Percentiles rank a stretch among this genome's conserved stretches.
Conservation (phyloP, 768 basidiomycete species). For the Pulveroboletus sp. region DNA sequence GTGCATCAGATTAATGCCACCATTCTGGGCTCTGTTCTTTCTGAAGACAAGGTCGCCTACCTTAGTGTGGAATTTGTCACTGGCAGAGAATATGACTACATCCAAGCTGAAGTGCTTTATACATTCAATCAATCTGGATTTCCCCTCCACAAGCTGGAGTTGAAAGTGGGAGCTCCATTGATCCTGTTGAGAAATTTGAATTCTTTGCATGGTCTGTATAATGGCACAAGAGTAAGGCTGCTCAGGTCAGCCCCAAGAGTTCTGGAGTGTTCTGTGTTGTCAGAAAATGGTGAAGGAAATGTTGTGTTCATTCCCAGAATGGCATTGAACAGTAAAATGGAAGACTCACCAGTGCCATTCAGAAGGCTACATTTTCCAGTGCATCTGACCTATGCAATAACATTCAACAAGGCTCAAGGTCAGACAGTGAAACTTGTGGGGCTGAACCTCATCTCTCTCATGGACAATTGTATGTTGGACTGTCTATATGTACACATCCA, state of each 20-base stretch:
- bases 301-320: too few relatives aligned
- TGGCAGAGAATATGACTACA: too few relatives aligned
- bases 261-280: too few relatives aligned
- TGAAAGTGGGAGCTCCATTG: constrained; percentile 33
- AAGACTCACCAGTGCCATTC: constrained; percentile 21
- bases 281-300: constrained; percentile 30
- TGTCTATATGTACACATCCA: constrained; percentile 18
- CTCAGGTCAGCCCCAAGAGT: constrained; percentile 14
- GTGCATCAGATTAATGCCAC: too few relatives aligned
- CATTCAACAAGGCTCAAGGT: constrained; percentile 39
- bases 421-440: not conserved
- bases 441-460: constrained; percentile 27
- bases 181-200: constrained; percentile 43
- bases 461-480: constrained; percentile 36
- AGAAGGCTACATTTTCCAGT: constrained; percentile 29
- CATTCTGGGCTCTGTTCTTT: too few relatives aligned
- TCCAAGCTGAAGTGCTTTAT: too few relatives aligned
- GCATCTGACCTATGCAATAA: too few relatives aligned
- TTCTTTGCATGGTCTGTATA: constrained; percentile 39
- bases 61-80: too few relatives aligned
- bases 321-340: constrained; percentile 17
- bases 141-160: constrained; percentile 33
- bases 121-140: constrained; percentile 35
- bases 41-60: too few relatives aligned
- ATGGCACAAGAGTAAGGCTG: too few relatives aligned